Evolutionary conservation across 148 eudicot genomes (phyloP), one percentile per base, ranked within the genome.

Genomic region (Fagopyrum esculentum): DNA sequence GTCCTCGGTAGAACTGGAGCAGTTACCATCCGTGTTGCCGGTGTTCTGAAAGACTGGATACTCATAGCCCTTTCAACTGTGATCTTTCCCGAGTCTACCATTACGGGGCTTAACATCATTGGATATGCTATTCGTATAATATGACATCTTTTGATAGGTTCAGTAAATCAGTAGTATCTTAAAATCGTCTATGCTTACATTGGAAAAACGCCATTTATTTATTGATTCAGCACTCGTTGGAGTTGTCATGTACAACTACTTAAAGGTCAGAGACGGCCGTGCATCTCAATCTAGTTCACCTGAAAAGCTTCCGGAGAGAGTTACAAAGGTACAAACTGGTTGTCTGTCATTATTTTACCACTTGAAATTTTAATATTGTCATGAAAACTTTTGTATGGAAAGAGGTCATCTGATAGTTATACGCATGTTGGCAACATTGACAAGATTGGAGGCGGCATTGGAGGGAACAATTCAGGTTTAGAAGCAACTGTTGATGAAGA

Each of bases 1-100:
- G 98, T 89, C 52, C 89, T 93, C 49, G 98, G 98, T 81, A 85
- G 98, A 90, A 90, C 98, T 56, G 88, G 98, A 77, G 98, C 96
- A 10, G 96, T 93, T 75, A 90, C 96, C 52, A 82, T 89, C 72
- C 90, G 98, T 69, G 98, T 93, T 78, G 98, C 98, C 83, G 96
- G 98, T 60, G 98, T 93, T 51, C 54, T 93, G 48, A 93, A 93
- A 83, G 96, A 93, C 76, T 93, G 96, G 98, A 93, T 93, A 73
- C 86, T 93, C 50, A 89, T 93, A 49, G 96, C 98, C 74, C 93
- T 93, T 81, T 93, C 96, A 60, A 93, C 96, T 46, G 88, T 93
- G 61, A 74, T 93, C 78, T 93, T 93, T 78, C 98, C 98, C 0
- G 93, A 93, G 74, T 93, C 98, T 6, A 78, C 89, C 22, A 91